These are phyloP conservation scores for Fusarium decemcellulare DNA, from an alignment of 2,329 filamentous ascomycete species.

Conservation along the genomic window DNA sequence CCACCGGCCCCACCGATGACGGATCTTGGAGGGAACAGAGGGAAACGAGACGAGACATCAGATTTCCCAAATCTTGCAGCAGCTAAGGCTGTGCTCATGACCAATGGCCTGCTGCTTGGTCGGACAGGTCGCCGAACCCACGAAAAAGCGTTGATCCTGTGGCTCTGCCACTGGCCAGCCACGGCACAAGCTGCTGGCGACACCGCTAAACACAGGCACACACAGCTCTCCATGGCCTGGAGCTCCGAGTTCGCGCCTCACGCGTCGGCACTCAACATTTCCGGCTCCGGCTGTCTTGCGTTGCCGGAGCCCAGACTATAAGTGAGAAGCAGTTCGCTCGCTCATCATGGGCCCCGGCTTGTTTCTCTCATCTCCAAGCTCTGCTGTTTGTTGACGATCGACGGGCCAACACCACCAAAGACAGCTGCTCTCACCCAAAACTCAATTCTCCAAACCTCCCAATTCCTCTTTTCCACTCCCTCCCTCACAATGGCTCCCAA, in stretches of 20 bases:
- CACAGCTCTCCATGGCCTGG: not conserved
- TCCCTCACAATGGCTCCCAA: constrained; percentile 39
- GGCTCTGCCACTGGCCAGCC: constrained; percentile 6
- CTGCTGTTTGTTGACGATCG: not conserved
- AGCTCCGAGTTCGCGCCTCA: constrained; percentile 21
- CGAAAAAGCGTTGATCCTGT: constrained; percentile 15
- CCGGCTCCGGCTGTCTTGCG: not conserved
- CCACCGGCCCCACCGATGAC: constrained; percentile 11
- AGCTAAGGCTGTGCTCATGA: not conserved
- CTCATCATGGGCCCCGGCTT: constrained; percentile 4
- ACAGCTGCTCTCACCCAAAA: constrained; percentile 7
- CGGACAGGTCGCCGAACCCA: not conserved
- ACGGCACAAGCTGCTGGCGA: not conserved
- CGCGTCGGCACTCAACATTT: constrained; percentile 2
- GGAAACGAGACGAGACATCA: not conserved
- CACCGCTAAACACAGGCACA: not conserved
- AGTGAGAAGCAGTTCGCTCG: constrained; percentile 17
- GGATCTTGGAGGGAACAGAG: too few species aligned
- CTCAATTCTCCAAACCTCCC: constrained; percentile 1
- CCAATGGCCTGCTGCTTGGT: not conserved
- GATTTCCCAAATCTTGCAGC: not conserved
- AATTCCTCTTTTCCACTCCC: not conserved
- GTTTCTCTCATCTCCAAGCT: constrained; percentile 6
- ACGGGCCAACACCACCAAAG: not conserved
- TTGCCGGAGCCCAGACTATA: constrained; percentile 23